These are phyloP conservation scores for Rhizoclosmatium globosum DNA, from an alignment of 192 early-diverging fungal genomes.

Conservation along the genomic window DNA sequence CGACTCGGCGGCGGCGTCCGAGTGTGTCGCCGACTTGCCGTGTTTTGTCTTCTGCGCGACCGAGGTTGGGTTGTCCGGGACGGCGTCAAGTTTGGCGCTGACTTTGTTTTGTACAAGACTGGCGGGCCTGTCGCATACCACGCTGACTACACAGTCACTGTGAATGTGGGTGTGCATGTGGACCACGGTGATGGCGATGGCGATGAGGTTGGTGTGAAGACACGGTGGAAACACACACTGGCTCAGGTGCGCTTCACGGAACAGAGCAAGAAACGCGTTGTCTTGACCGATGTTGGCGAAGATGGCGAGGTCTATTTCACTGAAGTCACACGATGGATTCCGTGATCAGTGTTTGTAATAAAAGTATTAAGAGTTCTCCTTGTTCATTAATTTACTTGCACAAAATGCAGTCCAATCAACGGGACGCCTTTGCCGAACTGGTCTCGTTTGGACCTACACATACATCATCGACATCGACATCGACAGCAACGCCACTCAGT, in stretches of 20 bases:
- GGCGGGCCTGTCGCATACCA: slow-evolving; percentile 18
- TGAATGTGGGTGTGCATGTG: neutral
- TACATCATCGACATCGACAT: neutral
- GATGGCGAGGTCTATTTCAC: no score
- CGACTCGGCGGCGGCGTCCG: no score
- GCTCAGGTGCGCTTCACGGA: slow-evolving; percentile 15
- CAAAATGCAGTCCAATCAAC: no score
- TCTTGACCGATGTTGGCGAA: neutral
- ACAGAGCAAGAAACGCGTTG: slow-evolving; percentile 12
- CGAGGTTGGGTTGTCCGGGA: slow-evolving; percentile 22
- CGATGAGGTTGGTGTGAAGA: neutral
- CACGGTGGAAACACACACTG: neutral
- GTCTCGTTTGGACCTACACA: neutral
- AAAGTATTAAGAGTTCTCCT: no score
- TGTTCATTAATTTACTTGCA: no score
- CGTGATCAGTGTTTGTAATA: neutral
- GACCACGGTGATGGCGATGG: neutral
- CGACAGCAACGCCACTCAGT: neutral
- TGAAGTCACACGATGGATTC: neutral
- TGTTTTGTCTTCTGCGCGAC: neutral
- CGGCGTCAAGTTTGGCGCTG: slow-evolving; percentile 10
- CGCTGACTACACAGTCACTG: slow-evolving; percentile 18
- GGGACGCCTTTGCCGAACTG: slow-evolving; percentile 21
- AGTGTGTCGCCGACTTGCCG: neutral
- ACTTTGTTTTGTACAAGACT: slow-evolving; percentile 17